Conservation (phyloP, 179 eudicot species). For the Heliamphora pulchella region DNA sequence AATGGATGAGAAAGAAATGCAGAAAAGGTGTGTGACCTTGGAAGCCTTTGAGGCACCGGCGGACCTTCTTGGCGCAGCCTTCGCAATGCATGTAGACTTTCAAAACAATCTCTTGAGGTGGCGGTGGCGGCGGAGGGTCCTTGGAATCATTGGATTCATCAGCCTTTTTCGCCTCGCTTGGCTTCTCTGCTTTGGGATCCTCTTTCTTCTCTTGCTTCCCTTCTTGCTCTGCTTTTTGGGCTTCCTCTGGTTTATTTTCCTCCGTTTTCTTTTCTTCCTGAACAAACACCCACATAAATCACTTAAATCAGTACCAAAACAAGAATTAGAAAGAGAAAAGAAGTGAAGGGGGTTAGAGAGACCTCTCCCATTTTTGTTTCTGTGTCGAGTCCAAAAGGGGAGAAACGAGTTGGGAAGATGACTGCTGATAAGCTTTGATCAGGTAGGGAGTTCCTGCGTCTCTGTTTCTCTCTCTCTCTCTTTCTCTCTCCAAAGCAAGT, state of each 20-base stretch:
- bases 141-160: conserved; percentile 20
- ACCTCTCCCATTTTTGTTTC: conserved; percentile 6
- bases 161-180: conserved; percentile 24
- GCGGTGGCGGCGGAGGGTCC: conserved; percentile 42
- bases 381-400: neutral
- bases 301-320: neutral
- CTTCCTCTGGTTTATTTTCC: conserved; percentile 21
- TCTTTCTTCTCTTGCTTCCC: neutral
- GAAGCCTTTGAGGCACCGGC: conserved; percentile 63
- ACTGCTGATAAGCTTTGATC: conserved; percentile 6
- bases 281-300: neutral
- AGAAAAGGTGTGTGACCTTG: conserved; percentile 28
- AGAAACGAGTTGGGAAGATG: neutral
- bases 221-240: neutral
- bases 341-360: neutral
- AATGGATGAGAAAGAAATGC: no score
- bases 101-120: conserved; percentile 62
- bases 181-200: neutral
- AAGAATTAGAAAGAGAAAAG: no score
- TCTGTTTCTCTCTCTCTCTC: conserved; percentile 1
- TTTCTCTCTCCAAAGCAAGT: conserved; percentile 18
- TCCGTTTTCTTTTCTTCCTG: conserved; percentile 14
- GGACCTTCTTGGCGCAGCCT: conserved; percentile 80
- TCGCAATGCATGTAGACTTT: conserved; percentile 87
- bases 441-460: neutral